Percentiles rank a stretch among this genome's conserved stretches.
phyloP scores from a whole-genome alignment of 768 basidiomycete genomes.

The Tylopilus subfusipes region DNA sequence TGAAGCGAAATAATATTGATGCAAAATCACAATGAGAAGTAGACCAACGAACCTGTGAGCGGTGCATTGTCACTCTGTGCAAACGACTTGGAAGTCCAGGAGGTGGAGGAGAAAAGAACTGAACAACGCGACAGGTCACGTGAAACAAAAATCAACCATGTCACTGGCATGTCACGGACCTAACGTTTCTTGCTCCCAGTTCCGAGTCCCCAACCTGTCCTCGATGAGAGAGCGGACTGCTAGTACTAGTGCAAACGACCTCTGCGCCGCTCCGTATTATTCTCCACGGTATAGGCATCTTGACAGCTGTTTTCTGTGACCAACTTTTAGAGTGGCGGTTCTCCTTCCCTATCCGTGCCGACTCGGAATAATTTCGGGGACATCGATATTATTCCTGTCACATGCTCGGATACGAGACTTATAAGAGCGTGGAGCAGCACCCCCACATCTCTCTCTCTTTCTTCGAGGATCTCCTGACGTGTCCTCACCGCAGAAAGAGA shows the following conservation, averaged over 20 bases:
- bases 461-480: slow-evolving; percentile 1
- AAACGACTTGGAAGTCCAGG: background rate
- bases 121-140: slow-evolving; percentile 21
- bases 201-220: too few species aligned
- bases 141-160: slow-evolving; percentile 22
- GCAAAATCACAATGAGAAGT: background rate
- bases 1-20: background rate
- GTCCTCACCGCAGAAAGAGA: slow-evolving; percentile 21
- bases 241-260: background rate
- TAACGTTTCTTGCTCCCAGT: too few species aligned
- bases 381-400: slow-evolving; percentile 9
- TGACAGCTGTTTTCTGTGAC: background rate
- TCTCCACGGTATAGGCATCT: background rate
- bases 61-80: slow-evolving; percentile 10
- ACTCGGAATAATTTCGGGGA: slow-evolving; percentile 16
- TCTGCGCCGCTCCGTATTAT: background rate
- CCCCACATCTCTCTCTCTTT: slow-evolving; percentile 5
- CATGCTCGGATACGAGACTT: slow-evolving; percentile 11
- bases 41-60: slow-evolving; percentile 13
- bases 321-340: background rate
- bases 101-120: background rate
- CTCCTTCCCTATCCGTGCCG: background rate
- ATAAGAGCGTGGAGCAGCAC: slow-evolving; percentile 5
- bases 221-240: background rate
- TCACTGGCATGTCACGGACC: too few species aligned